phyloP scores from a whole-genome alignment of 73 alveolate genomes.

The Loxodes magnus region DNA sequence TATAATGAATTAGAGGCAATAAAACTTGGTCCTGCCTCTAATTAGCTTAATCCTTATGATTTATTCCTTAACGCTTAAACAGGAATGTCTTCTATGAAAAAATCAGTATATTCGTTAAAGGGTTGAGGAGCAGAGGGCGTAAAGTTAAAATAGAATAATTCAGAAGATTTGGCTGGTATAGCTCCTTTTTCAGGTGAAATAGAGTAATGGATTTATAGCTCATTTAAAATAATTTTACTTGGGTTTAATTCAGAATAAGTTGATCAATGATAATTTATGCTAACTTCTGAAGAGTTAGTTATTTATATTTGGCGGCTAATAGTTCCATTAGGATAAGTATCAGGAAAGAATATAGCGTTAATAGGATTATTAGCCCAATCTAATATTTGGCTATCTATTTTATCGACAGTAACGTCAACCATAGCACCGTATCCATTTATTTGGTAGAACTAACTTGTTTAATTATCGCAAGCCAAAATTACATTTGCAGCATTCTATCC shows the following conservation, averaged over 20 bases:
- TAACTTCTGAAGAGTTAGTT: slow-evolving; percentile 56
- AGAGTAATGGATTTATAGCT: slow-evolving; percentile 65
- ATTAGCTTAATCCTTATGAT: slow-evolving; percentile 32
- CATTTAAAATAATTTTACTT: slow-evolving; percentile 56
- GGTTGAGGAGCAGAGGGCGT: slow-evolving; percentile 42
- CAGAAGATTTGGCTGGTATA: slow-evolving; percentile 51
- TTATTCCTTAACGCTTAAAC: slow-evolving; percentile 36
- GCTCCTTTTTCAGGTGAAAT: slow-evolving; percentile 78
- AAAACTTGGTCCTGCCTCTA: slow-evolving; percentile 39
- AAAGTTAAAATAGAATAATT: slow-evolving; percentile 38
- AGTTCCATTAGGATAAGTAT: slow-evolving; percentile 70
- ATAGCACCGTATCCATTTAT: slow-evolving; percentile 73
- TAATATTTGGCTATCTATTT: slow-evolving; percentile 71
- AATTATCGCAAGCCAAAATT: slow-evolving; percentile 79
- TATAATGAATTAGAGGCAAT: slow-evolving; percentile 49
- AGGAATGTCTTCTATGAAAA: slow-evolving; percentile 55
- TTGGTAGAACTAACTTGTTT: slow-evolving; percentile 62
- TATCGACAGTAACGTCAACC: slow-evolving; percentile 59
- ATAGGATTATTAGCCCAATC: slow-evolving; percentile 51
- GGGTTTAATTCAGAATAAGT: slow-evolving; percentile 58
- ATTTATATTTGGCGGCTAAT: slow-evolving; percentile 49
- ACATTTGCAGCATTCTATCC: slow-evolving; percentile 69
- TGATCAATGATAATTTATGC: slow-evolving; percentile 83
- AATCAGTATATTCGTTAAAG: slow-evolving; percentile 49
- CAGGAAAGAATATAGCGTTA: slow-evolving; percentile 59